Conservation (phyloP, 306 rosid genomes). For the Citrullus mucosospermus region DNA sequence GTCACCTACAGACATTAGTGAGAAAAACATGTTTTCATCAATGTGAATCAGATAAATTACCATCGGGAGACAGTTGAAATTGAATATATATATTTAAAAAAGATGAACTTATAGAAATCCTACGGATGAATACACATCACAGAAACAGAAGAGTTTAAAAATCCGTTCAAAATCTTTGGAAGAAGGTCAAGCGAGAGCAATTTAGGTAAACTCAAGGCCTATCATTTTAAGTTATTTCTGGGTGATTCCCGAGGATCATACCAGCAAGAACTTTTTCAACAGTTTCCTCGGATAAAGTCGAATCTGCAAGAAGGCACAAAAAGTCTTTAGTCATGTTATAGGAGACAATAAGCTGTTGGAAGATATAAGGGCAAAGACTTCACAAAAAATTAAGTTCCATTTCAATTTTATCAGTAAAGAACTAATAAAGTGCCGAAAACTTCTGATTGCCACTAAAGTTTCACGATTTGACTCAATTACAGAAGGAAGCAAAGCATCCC, state of each 20-base stretch:
- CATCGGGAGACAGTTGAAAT: background rate
- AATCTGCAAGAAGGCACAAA: constrained; percentile 31
- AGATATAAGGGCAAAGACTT: background rate
- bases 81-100: background rate
- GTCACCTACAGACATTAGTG: constrained; percentile 35
- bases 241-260: constrained; percentile 15
- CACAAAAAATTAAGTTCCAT: background rate
- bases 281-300: constrained; percentile 50
- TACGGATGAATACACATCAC: background rate
- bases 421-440: background rate
- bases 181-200: background rate
- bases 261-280: constrained; percentile 53
- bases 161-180: background rate
- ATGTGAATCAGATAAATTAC: background rate
- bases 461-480: background rate
- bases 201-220: background rate
- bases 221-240: background rate
- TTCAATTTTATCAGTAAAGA: background rate
- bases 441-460: background rate
- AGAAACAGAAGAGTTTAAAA: background rate
- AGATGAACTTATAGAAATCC: background rate
- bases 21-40: constrained; percentile 11
- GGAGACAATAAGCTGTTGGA: background rate
- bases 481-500: background rate
- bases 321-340: background rate